Evolutionary conservation across 1,284 basidiomycete genomes (phyloP).

Genomic region (Leccinum griseonigrum): DNA sequence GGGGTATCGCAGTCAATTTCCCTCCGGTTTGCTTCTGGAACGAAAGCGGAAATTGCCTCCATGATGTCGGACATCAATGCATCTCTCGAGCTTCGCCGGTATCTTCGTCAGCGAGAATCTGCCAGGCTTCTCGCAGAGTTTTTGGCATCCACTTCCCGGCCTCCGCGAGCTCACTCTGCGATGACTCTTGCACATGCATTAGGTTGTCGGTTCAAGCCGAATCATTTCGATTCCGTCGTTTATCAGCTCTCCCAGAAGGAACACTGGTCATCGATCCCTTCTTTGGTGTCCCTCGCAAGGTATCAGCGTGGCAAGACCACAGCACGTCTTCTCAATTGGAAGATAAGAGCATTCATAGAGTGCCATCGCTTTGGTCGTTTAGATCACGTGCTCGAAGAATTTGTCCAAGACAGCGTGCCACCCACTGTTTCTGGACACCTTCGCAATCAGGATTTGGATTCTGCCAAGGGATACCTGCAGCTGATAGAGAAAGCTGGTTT

Average conservation of each 20-base stretch:
- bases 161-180: slow-evolving; percentile 41
- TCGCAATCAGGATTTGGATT: slow-evolving; percentile 60
- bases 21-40: slow-evolving; percentile 21
- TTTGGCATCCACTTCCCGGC: slow-evolving; percentile 41
- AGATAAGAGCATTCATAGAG: slow-evolving; percentile 55
- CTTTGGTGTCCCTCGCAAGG: slow-evolving; percentile 45
- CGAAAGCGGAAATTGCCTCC: slow-evolving; percentile 25
- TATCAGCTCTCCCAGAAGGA: slow-evolving; percentile 43
- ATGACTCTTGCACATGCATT: slow-evolving; percentile 48
- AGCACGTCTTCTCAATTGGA: slow-evolving; percentile 65
- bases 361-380: slow-evolving; percentile 46
- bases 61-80: slow-evolving; percentile 21
- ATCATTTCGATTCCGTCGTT: slow-evolving; percentile 57
- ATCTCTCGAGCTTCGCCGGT: slow-evolving; percentile 27
- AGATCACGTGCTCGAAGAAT: slow-evolving; percentile 46
- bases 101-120: slow-evolving; percentile 40
- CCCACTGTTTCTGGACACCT: slow-evolving; percentile 62
- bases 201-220: slow-evolving; percentile 48
- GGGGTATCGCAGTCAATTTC: slow-evolving; percentile 18
- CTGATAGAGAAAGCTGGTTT: slow-evolving; percentile 57
- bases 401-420: slow-evolving; percentile 41
- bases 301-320: slow-evolving; percentile 48
- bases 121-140: slow-evolving; percentile 43
- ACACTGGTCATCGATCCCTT: slow-evolving; percentile 51
- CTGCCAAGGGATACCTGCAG: slow-evolving; percentile 49